These are phyloP conservation scores for Seiridium unicorne DNA, from an alignment of 2,329 filamentous ascomycete genomes.

Conservation along the genomic window DNA sequence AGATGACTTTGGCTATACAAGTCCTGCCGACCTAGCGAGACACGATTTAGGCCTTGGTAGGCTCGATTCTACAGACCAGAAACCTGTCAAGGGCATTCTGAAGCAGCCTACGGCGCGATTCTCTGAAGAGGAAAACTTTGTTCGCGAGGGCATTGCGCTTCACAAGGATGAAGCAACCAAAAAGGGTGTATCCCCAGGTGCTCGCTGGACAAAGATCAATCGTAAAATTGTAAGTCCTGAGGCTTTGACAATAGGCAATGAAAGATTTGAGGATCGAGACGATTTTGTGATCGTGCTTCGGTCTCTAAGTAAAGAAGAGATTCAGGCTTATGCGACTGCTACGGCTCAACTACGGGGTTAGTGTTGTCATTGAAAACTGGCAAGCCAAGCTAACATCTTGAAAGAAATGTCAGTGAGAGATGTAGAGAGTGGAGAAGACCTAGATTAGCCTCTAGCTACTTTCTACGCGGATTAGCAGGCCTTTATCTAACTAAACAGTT, in stretches of 20 bases:
- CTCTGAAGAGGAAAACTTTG: conserved; percentile 79
- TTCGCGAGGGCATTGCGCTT: conserved; percentile 89
- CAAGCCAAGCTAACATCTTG: too few species aligned
- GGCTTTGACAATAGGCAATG: conserved; percentile 80
- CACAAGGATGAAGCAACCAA: conserved; percentile 79
- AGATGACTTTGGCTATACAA: too few species aligned
- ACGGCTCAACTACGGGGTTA: conserved; percentile 80
- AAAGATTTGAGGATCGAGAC: conserved; percentile 84
- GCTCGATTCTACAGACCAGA: conserved; percentile 44
- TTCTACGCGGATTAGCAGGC: too few species aligned
- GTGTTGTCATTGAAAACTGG: conserved; percentile 18
- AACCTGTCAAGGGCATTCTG: conserved; percentile 81
- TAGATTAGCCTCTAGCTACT: too few species aligned
- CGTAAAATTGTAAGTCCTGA: conserved; percentile 86
- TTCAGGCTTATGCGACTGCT: conserved; percentile 79
- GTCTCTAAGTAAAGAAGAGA: conserved; percentile 84
- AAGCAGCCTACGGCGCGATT: conserved; percentile 81
- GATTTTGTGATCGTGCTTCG: conserved; percentile 92
- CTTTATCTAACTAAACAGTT: too few species aligned
- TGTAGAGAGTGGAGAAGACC: too few species aligned
- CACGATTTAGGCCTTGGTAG: too few species aligned
- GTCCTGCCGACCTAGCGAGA: too few species aligned
- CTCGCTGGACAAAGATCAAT: conserved; percentile 92
- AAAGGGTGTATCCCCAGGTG: conserved; percentile 72
- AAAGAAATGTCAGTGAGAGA: too few species aligned